Conservation (phyloP, 768 basidiomycete genomes). For the Baorangia bicolor region DNA sequence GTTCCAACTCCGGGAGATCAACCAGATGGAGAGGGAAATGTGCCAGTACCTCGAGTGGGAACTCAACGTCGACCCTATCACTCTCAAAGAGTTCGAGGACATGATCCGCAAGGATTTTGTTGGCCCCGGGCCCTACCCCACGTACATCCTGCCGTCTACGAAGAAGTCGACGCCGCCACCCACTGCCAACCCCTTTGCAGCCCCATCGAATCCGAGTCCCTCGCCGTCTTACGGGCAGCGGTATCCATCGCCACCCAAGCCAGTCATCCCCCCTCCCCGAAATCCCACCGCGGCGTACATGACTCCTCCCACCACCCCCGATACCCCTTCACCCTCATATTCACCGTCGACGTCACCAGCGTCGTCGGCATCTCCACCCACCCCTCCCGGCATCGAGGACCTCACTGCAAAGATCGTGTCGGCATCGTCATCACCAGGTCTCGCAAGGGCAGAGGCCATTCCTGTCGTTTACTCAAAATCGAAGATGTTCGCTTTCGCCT, state of each 20-base stretch:
- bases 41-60: constrained; percentile 93
- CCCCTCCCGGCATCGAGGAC: constrained; percentile 54
- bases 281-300: constrained; percentile 19
- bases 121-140: constrained; percentile 56
- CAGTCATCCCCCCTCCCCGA: constrained; percentile 15
- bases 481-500: constrained; percentile 66
- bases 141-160: constrained; percentile 58
- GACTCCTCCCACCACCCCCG: constrained; percentile 41
- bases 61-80: constrained; percentile 66
- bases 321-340: constrained; percentile 55
- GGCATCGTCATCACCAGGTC: constrained; percentile 38
- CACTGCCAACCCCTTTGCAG: constrained; percentile 33
- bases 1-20: constrained; percentile 75
- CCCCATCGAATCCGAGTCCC: constrained; percentile 30
- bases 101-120: constrained; percentile 62
- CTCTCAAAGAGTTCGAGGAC: constrained; percentile 58
- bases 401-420: constrained; percentile 46
- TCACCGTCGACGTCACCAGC: constrained; percentile 56
- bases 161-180: constrained; percentile 54
- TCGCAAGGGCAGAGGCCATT: constrained; percentile 22
- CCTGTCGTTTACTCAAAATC: constrained; percentile 41
- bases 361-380: constrained; percentile 60
- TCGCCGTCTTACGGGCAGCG: constrained; percentile 30
- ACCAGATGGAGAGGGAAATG: constrained; percentile 82
- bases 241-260: constrained; percentile 34